These are phyloP conservation scores for Solanum chiquidenum DNA, from an alignment of 257 asterid genomes.

Conservation along the genomic window DNA sequence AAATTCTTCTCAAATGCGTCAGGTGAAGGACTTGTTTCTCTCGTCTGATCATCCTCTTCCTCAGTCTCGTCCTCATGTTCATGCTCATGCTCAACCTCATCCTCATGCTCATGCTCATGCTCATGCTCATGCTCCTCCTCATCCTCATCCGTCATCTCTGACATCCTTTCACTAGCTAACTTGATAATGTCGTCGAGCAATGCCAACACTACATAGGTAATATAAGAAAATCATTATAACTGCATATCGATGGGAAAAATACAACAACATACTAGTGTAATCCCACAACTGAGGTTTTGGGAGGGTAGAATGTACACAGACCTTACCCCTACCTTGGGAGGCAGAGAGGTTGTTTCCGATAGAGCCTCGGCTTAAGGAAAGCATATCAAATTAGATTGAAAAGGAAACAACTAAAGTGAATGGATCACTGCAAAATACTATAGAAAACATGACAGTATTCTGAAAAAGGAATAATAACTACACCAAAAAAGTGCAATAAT, in stretches of 20 bases:
- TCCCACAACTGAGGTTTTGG: neutral
- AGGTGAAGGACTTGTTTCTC: slow-evolving; percentile 24
- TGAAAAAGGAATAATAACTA: neutral
- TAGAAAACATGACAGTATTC: neutral
- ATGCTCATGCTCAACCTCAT: neutral
- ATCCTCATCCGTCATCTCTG: slow-evolving; percentile 49
- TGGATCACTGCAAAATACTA: neutral
- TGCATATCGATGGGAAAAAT: neutral
- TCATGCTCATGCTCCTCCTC: slow-evolving; percentile 24
- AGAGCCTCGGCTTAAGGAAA: neutral
- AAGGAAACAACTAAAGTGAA: neutral
- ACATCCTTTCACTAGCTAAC: slow-evolving; percentile 53
- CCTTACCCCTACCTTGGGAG: neutral
- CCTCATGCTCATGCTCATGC: slow-evolving; percentile 43
- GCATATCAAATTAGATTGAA: neutral
- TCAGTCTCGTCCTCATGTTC: neutral
- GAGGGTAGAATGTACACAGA: neutral
- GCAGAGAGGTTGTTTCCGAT: neutral
- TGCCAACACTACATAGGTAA: slow-evolving; percentile 28
- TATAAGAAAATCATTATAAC: neutral
- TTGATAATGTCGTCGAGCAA: slow-evolving; percentile 63
- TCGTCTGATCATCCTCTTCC: slow-evolving; percentile 39
- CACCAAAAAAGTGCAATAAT: neutral
- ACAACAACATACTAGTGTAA: neutral
- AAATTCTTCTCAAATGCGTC: slow-evolving; percentile 34